Evolutionary conservation across 1,139 yeast genomes (phyloP).

Genomic region (Entelexis paramagnoliae): DNA sequence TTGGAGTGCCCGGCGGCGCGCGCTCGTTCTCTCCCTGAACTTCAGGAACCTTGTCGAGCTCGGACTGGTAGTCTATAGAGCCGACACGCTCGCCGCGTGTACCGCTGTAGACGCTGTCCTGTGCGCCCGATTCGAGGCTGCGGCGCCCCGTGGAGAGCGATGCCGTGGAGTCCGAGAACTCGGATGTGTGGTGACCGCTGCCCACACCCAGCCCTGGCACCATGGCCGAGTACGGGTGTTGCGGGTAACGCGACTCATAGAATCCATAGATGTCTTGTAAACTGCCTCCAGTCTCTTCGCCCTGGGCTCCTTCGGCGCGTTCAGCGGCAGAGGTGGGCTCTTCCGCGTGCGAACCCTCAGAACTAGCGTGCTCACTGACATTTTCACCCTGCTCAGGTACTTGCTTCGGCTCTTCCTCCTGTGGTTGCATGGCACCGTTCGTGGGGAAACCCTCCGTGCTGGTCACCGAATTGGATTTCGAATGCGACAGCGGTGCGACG

Average conservation of each 20-base stretch:
- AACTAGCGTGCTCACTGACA: no score
- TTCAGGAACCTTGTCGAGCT: conserved; percentile 17
- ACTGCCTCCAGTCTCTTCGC: conserved; percentile 9
- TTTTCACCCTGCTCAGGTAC: no score
- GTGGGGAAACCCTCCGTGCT: not conserved
- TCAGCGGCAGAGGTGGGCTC: not conserved
- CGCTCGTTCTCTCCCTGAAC: conserved; percentile 3
- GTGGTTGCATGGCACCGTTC: not conserved
- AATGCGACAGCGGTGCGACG: conserved; percentile 4
- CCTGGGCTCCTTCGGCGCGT: not conserved
- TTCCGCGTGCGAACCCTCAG: no score
- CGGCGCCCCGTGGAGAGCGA: conserved; percentile 28
- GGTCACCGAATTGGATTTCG: conserved; percentile 2
- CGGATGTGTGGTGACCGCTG: not conserved
- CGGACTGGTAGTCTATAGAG: conserved; percentile 18
- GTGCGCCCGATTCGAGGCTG: conserved; percentile 21
- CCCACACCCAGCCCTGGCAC: not conserved
- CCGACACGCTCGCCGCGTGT: conserved; percentile 1
- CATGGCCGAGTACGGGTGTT: conserved; percentile 19
- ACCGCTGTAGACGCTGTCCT: not conserved
- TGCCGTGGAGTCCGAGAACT: conserved; percentile 26
- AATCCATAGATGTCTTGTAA: conserved; percentile 25
- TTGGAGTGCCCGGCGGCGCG: not conserved
- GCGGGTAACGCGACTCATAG: conserved; percentile 22
- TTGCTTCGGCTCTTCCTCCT: not conserved